phyloP scores from a whole-genome alignment of 768 basidiomycete genomes.

The Suillus spraguei region DNA sequence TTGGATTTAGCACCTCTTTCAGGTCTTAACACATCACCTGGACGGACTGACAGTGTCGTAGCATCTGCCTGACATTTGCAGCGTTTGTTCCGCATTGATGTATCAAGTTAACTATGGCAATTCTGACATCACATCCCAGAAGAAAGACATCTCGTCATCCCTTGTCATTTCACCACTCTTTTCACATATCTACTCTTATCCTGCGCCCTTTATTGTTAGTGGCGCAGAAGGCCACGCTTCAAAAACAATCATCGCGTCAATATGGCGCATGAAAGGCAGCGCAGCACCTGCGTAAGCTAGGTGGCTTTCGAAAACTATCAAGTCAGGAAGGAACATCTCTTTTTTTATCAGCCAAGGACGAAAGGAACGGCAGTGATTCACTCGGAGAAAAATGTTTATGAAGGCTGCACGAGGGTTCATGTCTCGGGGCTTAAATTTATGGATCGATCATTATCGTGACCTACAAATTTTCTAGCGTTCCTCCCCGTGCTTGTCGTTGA shows the following conservation, averaged over 20 bases:
- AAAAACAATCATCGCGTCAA: constrained; percentile 40
- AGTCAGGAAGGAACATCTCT: constrained; percentile 32
- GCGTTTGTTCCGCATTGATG: constrained; percentile 2
- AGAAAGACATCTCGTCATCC: neutral
- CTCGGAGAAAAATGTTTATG: neutral
- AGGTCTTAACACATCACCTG: constrained; percentile 23
- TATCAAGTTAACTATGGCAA: neutral
- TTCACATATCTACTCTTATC: neutral
- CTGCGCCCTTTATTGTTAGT: constrained; percentile 21
- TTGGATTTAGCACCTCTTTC: constrained; percentile 61
- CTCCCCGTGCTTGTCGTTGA: too few species aligned
- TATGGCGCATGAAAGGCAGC: constrained; percentile 43
- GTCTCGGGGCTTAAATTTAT: neutral
- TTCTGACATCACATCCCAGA: neutral
- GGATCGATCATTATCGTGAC: neutral
- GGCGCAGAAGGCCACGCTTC: constrained; percentile 38
- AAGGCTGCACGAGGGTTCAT: neutral
- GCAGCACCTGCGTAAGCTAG: constrained; percentile 49
- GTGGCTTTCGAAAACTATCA: constrained; percentile 41
- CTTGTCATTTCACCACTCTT: neutral
- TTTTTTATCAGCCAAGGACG: neutral
- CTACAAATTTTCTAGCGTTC: too few species aligned
- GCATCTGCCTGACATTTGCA: constrained; percentile 34
- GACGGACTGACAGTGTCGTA: constrained; percentile 50
- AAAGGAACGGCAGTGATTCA: neutral